phyloP scores from a whole-genome alignment of 305 asterid genomes.

The Salvia sclarea region DNA sequence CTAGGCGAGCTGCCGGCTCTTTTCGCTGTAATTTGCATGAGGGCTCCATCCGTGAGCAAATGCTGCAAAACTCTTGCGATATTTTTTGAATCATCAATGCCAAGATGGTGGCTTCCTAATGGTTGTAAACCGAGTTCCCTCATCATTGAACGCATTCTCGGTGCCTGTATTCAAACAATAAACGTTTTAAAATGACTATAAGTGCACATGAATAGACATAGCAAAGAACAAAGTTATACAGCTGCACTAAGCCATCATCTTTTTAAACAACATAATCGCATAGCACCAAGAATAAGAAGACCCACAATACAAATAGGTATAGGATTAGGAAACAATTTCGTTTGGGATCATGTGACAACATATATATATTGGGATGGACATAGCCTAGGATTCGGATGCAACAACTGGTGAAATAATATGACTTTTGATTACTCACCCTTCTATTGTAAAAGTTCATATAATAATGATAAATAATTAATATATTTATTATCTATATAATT shows the following conservation, averaged over 20 bases:
- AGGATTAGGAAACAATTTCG: too few species aligned
- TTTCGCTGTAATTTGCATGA: constrained; percentile 71
- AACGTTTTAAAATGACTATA: too few species aligned
- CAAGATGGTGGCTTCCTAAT: constrained; percentile 92
- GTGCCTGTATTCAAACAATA: constrained; percentile 57
- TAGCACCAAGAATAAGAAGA: too few species aligned
- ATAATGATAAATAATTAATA: too few species aligned
- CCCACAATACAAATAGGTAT: too few species aligned
- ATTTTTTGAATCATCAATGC: constrained; percentile 86
- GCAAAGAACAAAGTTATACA: neutral
- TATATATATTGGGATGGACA: neutral
- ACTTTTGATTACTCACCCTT: constrained; percentile 51
- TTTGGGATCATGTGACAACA: neutral
- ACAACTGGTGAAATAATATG: neutral
- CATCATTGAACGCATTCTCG: constrained; percentile 95
- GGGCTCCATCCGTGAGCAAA: constrained; percentile 85
- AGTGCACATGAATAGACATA: neutral
- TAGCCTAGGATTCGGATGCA: neutral
- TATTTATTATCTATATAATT: too few species aligned
- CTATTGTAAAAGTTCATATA: constrained; percentile 81
- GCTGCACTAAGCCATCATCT: neutral
- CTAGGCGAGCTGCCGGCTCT: constrained; percentile 46
- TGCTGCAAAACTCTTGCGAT: constrained; percentile 75
- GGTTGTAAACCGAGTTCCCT: constrained; percentile 60
- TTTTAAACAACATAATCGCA: too few species aligned